Base-by-base conservation (phyloP, 139 green algal species). In the Protoeuglena noctilucae region DNA sequence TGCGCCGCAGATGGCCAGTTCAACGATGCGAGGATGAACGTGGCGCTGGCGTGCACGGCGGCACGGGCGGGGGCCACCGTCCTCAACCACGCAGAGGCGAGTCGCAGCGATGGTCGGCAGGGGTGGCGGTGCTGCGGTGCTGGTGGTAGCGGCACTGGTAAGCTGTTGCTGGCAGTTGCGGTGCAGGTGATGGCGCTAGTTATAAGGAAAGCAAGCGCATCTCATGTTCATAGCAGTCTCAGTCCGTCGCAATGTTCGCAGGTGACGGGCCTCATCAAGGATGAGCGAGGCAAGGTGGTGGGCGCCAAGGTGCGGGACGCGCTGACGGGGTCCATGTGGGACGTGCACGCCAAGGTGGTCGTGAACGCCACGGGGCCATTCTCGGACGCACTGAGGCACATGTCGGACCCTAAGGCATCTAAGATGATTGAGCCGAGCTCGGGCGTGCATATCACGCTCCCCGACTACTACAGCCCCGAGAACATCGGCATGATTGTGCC, bases 1-100 rank as follows among this genome's bases (percentile, higher is more conserved):
- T n/a, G n/a, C n/a, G n/a, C n/a, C n/a, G n/a, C n/a, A n/a, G 69
- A 98, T 53, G 90, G 89, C 4, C 90, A 96, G 70, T 96, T 98
- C 65, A 78, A 98, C 60, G 91, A 98, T 61, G 66, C 90, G 1
- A 73, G 90, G 16, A 46, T 95, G 31, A 83, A 81, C 41, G 70
- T 96, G 12, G 55, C 75, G 22, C 71, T 98, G 31, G 90, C 88
- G 0, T 82, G 64, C 59, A 94, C 88, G 1, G 84, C 91, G 0
- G 88, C 87, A 1, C 68, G 77, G 4, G 82, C 75, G 26, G 91
- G 91, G 17, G 91, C 84, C 1, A 70, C 66, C 1, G 73, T 93
- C 26, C 27, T 79, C 28, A 97, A 97, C 73, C 78, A 98, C 60
- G 63, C 73, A 0, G 69, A 85, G 29, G 84, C 67, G 9, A 64